phyloP scores from a whole-genome alignment of 768 basidiomycete species.

The Porphyrellus cyaneotinctus region DNA sequence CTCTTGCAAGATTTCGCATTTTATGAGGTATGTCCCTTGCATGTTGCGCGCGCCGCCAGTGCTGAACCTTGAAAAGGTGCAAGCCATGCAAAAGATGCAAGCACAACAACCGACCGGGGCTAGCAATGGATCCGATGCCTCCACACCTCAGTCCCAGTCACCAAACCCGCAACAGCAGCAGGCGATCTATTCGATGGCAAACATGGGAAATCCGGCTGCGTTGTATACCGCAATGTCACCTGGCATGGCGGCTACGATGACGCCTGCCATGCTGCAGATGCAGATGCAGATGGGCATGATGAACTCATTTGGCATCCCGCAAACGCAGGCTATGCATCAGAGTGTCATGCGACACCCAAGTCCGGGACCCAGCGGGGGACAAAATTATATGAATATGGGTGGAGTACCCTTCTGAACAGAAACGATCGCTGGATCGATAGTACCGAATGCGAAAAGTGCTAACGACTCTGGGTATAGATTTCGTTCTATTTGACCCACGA shows the following conservation, averaged over 20 bases:
- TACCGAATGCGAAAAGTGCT: constrained; percentile 8
- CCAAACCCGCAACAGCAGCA: constrained; percentile 44
- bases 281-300: constrained; percentile 47
- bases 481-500: constrained; percentile 15
- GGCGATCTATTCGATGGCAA: constrained; percentile 43
- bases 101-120: constrained; percentile 27
- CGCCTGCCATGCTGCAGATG: constrained; percentile 40
- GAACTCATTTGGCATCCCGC: constrained; percentile 48
- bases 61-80: constrained; percentile 49
- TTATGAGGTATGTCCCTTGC: constrained; percentile 61
- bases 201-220: constrained; percentile 44
- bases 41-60: background rate
- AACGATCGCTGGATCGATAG: constrained; percentile 6
- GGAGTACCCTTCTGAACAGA: constrained; percentile 29
- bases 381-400: constrained; percentile 44
- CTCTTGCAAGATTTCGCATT: constrained; percentile 91
- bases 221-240: constrained; percentile 32
- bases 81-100: constrained; percentile 74
- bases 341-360: constrained; percentile 82
- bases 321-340: constrained; percentile 76
- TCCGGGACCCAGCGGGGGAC: constrained; percentile 50
- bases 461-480: constrained; percentile 26
- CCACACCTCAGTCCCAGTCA: constrained; percentile 37
- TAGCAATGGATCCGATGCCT: constrained; percentile 25
- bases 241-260: constrained; percentile 27